These are phyloP conservation scores for Calonectria leucothoes DNA, from an alignment of 2,329 filamentous ascomycete species.

Conservation along the genomic window DNA sequence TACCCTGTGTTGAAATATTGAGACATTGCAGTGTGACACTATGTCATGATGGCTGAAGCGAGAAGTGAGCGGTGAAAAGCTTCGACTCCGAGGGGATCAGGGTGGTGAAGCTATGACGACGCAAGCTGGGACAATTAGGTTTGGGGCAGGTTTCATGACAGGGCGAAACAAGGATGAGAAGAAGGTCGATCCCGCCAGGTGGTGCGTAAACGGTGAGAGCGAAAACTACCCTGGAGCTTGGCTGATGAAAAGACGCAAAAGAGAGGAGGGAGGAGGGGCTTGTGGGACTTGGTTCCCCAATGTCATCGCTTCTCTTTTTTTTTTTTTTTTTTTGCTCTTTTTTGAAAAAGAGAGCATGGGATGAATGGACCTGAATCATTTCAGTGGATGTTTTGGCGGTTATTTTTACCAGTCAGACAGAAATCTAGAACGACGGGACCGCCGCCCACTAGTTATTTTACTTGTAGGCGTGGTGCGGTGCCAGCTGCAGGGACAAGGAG, in stretches of 20 bases:
- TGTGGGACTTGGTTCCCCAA: background rate
- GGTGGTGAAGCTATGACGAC: background rate
- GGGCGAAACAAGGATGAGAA: background rate
- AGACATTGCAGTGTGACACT: background rate
- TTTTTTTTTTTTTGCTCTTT: background rate
- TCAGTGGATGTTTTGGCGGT: background rate
- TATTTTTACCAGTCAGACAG: background rate
- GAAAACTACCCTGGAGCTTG: background rate
- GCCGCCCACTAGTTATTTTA: conserved; percentile 5
- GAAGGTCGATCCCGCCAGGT: background rate
- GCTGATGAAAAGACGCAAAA: background rate
- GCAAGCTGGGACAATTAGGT: background rate
- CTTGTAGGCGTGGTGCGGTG: background rate
- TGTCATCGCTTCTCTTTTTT: background rate
- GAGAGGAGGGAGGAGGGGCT: background rate
- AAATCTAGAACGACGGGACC: conserved; percentile 6
- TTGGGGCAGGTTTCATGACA: conserved; percentile 4
- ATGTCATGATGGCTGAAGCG: background rate
- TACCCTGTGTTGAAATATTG: background rate
- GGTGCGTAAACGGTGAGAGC: background rate
- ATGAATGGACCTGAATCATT: background rate
- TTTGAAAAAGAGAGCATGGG: background rate
- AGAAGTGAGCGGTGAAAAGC: background rate
- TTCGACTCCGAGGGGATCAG: background rate
- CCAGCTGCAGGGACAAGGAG: conserved; percentile 11